phyloP scores from a whole-genome alignment of 768 basidiomycete species.

The Mycena olivaceomarginata region DNA sequence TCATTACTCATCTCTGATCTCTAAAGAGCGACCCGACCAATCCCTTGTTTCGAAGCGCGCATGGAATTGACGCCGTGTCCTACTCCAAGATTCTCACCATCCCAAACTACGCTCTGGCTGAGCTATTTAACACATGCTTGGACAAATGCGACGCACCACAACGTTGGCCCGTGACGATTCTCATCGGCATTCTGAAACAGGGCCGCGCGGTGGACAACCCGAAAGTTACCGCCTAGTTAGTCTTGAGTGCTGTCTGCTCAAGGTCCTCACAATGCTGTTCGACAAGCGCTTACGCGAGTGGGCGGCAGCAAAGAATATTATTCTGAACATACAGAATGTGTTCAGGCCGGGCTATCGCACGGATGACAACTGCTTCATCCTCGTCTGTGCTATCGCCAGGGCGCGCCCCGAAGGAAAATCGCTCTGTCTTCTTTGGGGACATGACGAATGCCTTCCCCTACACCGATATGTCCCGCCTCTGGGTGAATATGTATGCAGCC shows the following conservation, averaged over 20 bases:
- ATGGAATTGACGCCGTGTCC: no score
- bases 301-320: constrained; percentile 32
- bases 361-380: constrained; percentile 51
- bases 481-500: constrained; percentile 47
- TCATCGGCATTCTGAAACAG: constrained; percentile 33
- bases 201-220: constrained; percentile 34
- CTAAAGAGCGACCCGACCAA: no score
- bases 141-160: no score
- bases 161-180: background rate
- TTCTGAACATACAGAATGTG: constrained; percentile 55
- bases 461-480: constrained; percentile 46
- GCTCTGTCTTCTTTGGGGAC: background rate
- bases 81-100: no score
- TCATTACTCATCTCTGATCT: no score
- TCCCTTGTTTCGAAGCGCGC: no score
- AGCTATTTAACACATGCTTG: no score
- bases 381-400: constrained; percentile 42
- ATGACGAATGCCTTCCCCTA: background rate
- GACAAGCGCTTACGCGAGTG: constrained; percentile 40
- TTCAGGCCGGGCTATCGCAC: constrained; percentile 51
- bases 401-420: constrained; percentile 19
- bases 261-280: constrained; percentile 45
- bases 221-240: constrained; percentile 44
- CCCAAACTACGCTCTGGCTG: no score
- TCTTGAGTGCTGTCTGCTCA: constrained; percentile 45